A percentile compares a stretch with the other conserved stretches of the same genome.
These are phyloP conservation scores for Didymella keratinophila DNA, from an alignment of 2,329 filamentous ascomycete species.

Conservation along the genomic window DNA sequence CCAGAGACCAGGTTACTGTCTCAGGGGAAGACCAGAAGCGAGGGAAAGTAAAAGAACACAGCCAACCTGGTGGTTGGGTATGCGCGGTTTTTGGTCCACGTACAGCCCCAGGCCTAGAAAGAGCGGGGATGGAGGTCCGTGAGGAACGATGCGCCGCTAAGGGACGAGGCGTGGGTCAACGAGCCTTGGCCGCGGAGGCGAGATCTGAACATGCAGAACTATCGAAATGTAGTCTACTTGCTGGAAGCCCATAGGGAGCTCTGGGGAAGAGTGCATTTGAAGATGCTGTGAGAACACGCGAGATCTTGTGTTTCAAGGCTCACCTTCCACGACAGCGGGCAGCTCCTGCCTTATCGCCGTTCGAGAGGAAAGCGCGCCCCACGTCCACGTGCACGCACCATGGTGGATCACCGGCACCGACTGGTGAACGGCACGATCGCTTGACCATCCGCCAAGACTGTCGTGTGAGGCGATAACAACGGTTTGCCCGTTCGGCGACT, in stretches of 20 bases:
- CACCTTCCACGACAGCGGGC: conserved; percentile 16
- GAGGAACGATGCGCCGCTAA: conserved; percentile 23
- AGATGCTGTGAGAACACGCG: neutral
- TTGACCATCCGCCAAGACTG: conserved; percentile 21
- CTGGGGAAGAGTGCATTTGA: neutral
- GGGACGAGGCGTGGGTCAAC: conserved; percentile 16
- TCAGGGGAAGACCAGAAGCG: conserved; percentile 10
- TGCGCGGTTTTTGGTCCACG: conserved; percentile 35
- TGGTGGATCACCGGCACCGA: conserved; percentile 26
- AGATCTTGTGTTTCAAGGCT: conserved; percentile 11
- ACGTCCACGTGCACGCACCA: conserved; percentile 29
- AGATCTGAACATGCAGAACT: conserved; percentile 7
- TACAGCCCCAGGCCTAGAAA: conserved; percentile 29
- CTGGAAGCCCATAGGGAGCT: neutral
- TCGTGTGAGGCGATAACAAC: conserved; percentile 25
- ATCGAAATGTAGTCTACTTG: neutral
- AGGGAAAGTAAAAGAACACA: conserved; percentile 19
- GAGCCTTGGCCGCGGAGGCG: conserved; percentile 15
- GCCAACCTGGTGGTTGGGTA: conserved; percentile 33
- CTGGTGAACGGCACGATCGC: conserved; percentile 24
- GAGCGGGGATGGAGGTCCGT: conserved; percentile 29
- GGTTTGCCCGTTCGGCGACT: neutral
- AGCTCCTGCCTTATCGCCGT: conserved; percentile 24
- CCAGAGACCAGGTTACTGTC: conserved; percentile 6
- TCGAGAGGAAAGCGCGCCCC: conserved; percentile 11